Evolutionary conservation across 306 rosid genomes (phyloP), one percentile per base, ranked within the genome.

Genomic region (Rosa lucieae): DNA sequence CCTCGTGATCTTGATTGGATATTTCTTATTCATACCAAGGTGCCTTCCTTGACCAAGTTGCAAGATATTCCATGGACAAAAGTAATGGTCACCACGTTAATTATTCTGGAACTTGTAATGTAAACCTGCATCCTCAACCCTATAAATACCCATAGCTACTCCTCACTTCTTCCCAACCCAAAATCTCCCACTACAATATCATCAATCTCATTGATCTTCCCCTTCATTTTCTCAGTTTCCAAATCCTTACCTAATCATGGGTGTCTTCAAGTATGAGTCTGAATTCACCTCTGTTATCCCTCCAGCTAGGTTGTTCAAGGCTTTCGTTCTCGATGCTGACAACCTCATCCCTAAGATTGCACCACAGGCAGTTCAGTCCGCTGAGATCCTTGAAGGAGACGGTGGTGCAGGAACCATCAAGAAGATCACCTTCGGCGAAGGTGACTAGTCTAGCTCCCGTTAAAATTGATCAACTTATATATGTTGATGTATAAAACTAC

Each of bases 321-420:
- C 91, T 32, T 69, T 90, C 39, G 44, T 86, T 10, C 13, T 72
- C 13, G 87, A 87, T 77, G 76, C 76, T 15, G 87, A 83, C 17
- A 82, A 78, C 78, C 83, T 90, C 76, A 65, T 90, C 80, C 88
- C 89, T 0, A 85, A 86, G 61, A 49, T 84, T 55, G 46, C 80
- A 2, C 85, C 81, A 5, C 81, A 88, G 10, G 29, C 14, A 35
- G 55, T 86, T 51, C 55, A 81, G 6, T 78, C 80, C 44, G 12
- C 78, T 72, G 90, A 78, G 48, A 26, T 77, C 76, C 70, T 80
- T 3, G 73, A 89, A 84, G 93, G 91, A 65, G 71, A 67, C 71
- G 93, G 93, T 37, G 89, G 70, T 1, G 79, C 79, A 13, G 91
- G 90, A 78, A 78, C 93, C 61, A 70, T 86, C 70, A 90, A 85